Base-by-base conservation (phyloP, 805 yeast species). In the Wickerhamiella alocasiicola region DNA sequence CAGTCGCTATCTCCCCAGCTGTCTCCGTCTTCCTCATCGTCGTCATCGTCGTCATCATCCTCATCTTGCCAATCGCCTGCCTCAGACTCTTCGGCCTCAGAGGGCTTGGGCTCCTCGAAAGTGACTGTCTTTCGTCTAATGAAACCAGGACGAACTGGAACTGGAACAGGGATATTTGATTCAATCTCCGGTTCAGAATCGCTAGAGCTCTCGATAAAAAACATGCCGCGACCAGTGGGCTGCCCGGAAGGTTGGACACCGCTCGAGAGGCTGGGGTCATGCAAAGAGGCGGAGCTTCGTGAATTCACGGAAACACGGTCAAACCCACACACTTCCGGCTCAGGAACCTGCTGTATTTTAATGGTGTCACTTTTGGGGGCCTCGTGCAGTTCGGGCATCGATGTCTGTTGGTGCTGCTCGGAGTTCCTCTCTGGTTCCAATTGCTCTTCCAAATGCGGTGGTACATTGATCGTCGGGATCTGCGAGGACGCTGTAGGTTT, bases 1-100 rank as follows among this genome's bases (percentile, higher is more conserved):
- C 53, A 49, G 5, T 44, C 50, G 20, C 39, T 34, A 9, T 41
- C 48, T 41, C 35, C 65, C 65, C 65, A 61, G 24, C 52, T 61
- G 2, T 59, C 58, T 17, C 49, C 57, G 27, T 55, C 56, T 7
- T 48, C 57, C 13, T 51, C 61, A 11, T 47, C 51, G 31, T 50
- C 53, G 31, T 52, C 52, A 26, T 51, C 51, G 12, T 42, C 45
- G 32, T 46, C 50, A 17, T 46, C 25, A 16, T 38, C 42, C 7
- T 16, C 29, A 13, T 21, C 34, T 3, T 32, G 7, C 13, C 4
- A 20, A 3, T 37, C 41, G 12, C 4, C 16, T 5, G n/a, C 18
- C 11, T 30, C 31, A 15, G 26, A 24, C 31, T 19, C 11, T 16
- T 34, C 31, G 11, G 17, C 31, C 15, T 25, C 24, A 5, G 26